phyloP scores from a whole-genome alignment of 495 filamentous ascomycete species.

The Entonaema liquescens region DNA sequence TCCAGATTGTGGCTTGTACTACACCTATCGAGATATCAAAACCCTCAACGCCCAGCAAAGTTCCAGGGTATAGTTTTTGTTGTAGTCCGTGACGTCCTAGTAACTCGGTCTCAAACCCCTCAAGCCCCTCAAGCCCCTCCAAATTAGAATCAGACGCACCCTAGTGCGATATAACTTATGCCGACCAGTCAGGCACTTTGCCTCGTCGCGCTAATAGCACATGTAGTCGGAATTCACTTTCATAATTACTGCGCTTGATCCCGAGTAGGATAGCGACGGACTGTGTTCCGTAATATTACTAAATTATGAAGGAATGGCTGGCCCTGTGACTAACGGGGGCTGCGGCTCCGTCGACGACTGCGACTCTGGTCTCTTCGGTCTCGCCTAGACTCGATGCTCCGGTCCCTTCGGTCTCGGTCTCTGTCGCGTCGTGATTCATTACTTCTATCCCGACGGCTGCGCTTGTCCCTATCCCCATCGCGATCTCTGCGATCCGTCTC shows the following conservation, averaged over 20 bases:
- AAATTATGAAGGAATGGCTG: slow-evolving; percentile 3
- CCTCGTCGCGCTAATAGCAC: neutral
- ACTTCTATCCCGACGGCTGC: slow-evolving; percentile 41
- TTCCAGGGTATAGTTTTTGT: slow-evolving; percentile 10
- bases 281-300: slow-evolving; percentile 10
- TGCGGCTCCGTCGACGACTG: slow-evolving; percentile 40
- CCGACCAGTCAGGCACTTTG: neutral
- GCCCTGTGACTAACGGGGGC: slow-evolving; percentile 35
- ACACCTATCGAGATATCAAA: neutral
- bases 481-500: slow-evolving; percentile 36
- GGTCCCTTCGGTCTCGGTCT: slow-evolving; percentile 19
- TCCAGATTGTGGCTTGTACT: neutral
- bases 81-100: neutral
- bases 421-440: slow-evolving; percentile 41
- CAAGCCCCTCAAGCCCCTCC: neutral
- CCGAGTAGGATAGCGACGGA: neutral
- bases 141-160: neutral
- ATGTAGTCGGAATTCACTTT: neutral
- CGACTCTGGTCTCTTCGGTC: slow-evolving; percentile 24
- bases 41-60: slow-evolving; percentile 8
- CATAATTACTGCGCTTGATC: neutral
- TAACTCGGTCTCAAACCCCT: slow-evolving; percentile 1
- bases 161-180: neutral
- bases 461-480: slow-evolving; percentile 40
- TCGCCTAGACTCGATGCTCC: slow-evolving; percentile 20